Conservation (phyloP, 192 early-diverging fungal species). For the Tieghemiomyces parasiticus region DNA sequence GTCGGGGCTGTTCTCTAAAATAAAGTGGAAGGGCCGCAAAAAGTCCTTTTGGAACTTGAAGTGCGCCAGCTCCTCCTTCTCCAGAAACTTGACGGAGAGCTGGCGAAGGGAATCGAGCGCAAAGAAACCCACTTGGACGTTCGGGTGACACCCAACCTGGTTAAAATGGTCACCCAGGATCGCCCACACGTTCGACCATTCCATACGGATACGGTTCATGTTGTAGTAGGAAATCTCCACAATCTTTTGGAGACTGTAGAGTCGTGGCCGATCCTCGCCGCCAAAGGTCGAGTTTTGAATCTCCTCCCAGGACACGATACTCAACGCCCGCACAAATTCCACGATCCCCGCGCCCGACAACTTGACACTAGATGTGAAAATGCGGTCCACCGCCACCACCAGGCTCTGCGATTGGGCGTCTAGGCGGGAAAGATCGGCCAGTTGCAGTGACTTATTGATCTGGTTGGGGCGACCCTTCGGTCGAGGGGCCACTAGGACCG, state of each 20-base stretch:
- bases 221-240: constrained; percentile 97
- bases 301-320: constrained; percentile 77
- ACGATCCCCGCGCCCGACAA: constrained; percentile 72
- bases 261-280: constrained; percentile 44
- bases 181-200: constrained; percentile 89
- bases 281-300: constrained; percentile 43
- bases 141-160: constrained; percentile 71
- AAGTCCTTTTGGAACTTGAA: constrained; percentile 94
- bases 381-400: constrained; percentile 66
- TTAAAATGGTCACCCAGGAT: constrained; percentile 75
- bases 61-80: constrained; percentile 86
- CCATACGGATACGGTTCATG: constrained; percentile 86
- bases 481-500: not conserved
- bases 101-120: constrained; percentile 85
- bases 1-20: constrained; percentile 62
- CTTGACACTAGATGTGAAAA: constrained; percentile 66
- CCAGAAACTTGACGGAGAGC: constrained; percentile 84
- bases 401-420: constrained; percentile 52
- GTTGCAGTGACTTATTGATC: constrained; percentile 2
- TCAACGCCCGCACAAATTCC: constrained; percentile 77
- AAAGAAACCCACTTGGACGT: constrained; percentile 70
- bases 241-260: constrained; percentile 87
- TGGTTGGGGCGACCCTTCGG: not conserved
- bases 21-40: constrained; percentile 70
- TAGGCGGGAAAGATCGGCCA: constrained; percentile 42